Percentiles rank a stretch among this genome's conserved stretches.
phyloP scores from a whole-genome alignment of 1,284 basidiomycete genomes.

The Rhodotorula sp. region DNA sequence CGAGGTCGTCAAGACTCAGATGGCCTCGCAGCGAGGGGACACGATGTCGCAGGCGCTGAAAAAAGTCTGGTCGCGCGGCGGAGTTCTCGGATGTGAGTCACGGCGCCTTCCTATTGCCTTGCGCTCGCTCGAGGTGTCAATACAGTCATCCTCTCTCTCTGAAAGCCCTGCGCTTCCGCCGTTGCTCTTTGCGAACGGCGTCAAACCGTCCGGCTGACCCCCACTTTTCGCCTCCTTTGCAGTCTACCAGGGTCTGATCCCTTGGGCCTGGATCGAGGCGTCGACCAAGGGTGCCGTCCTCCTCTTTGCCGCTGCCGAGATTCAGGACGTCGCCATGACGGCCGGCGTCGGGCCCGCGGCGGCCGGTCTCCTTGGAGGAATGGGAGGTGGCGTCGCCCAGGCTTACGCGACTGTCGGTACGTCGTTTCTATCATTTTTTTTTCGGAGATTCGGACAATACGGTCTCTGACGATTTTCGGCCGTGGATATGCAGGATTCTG shows the following conservation, averaged over 20 bases:
- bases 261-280: conserved; percentile 99
- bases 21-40: conserved; percentile 91
- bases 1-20: conserved; percentile 98
- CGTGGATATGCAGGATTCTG: conserved; percentile 38
- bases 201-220: background rate
- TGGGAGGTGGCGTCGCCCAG: conserved; percentile 96
- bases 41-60: conserved; percentile 82
- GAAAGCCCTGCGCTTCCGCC: background rate
- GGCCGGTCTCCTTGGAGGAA: conserved; percentile 89
- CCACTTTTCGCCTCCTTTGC: background rate
- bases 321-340: conserved; percentile 66
- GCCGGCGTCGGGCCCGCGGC: conserved; percentile 75
- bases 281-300: conserved; percentile 97
- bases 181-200: too few species aligned
- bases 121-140: too few species aligned
- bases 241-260: conserved; percentile 96
- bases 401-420: conserved; percentile 99
- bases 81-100: conserved; percentile 64
- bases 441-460: background rate
- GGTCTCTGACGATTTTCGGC: background rate
- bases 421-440: conserved; percentile 46
- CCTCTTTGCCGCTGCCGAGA: conserved; percentile 92
- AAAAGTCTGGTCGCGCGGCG: conserved; percentile 89
- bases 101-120: too few species aligned
- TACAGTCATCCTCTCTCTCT: background rate